Evolutionary conservation across 2,329 filamentous ascomycete species (phyloP).

Genomic region (Fusarium succisae): DNA sequence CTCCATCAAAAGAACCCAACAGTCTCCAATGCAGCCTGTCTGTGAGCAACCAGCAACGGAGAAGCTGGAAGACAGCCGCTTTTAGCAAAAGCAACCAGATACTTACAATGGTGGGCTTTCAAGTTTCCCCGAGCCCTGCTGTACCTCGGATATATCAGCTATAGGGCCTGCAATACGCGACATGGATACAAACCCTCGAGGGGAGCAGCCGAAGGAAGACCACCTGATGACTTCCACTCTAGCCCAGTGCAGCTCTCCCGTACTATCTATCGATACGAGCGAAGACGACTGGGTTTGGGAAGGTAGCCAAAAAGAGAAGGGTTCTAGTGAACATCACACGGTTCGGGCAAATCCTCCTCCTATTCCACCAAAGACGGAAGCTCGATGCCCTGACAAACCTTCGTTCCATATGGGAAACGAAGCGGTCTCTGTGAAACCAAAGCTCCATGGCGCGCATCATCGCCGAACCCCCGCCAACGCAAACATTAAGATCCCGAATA

Average conservation of each 20-base stretch:
- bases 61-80: not conserved
- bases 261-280: conserved; percentile 44
- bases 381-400: not conserved
- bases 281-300: conserved; percentile 36
- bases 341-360: not conserved
- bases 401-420: not conserved
- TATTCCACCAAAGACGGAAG: not conserved
- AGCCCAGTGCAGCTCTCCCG: conserved; percentile 44
- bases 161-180: not conserved
- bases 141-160: conserved; percentile 4
- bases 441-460: conserved; percentile 30
- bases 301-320: not conserved
- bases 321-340: not conserved
- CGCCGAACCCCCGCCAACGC: conserved; percentile 41
- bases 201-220: not conserved
- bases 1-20: not conserved
- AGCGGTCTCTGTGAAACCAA: not conserved
- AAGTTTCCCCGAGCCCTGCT: not conserved
- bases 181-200: not conserved
- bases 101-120: not conserved
- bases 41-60: not conserved
- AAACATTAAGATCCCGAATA: conserved; percentile 28
- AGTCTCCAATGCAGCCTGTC: conserved; percentile 14
- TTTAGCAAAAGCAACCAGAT: conserved; percentile 13
- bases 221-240: not conserved